Evolutionary conservation across 202 grass and related monocot genomes (phyloP).

Genomic region (Panicum virgatum): DNA sequence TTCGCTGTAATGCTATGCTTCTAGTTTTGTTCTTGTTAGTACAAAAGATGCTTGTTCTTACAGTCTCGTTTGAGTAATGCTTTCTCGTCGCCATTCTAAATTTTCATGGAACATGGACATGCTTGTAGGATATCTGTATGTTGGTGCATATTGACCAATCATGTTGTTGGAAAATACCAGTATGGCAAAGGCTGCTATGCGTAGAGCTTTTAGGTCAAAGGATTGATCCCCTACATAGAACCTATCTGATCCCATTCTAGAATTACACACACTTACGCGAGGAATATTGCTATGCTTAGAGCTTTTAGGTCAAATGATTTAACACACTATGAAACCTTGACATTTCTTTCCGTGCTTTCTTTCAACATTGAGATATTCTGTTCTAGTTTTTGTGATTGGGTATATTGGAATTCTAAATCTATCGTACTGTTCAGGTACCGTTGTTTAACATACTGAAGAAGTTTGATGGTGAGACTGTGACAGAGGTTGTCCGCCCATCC

Average conservation of each 20-base stretch:
- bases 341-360: not conserved
- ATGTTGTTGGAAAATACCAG: not conserved
- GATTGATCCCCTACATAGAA: not conserved
- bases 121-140: not conserved
- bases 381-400: not conserved
- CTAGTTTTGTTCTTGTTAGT: not conserved
- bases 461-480: slow-evolving; percentile 86
- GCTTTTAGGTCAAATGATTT: too few relatives aligned
- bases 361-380: not conserved
- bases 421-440: slow-evolving; percentile 57
- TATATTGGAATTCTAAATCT: slow-evolving; percentile 23
- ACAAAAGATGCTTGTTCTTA: not conserved
- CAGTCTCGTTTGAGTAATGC: not conserved
- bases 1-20: not conserved
- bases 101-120: not conserved
- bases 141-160: not conserved
- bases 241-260: not conserved
- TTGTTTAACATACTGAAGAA: slow-evolving; percentile 99
- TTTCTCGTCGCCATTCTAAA: not conserved
- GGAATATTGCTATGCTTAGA: too few relatives aligned
- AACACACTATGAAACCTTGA: not conserved
- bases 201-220: not conserved
- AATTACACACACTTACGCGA: not conserved
- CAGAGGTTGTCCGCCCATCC: slow-evolving; percentile 84
- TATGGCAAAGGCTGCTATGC: not conserved